Evolutionary conservation across 2,329 filamentous ascomycete genomes (phyloP), one percentile per base, ranked within the genome.

Genomic region (Aspergillus sp.): DNA sequence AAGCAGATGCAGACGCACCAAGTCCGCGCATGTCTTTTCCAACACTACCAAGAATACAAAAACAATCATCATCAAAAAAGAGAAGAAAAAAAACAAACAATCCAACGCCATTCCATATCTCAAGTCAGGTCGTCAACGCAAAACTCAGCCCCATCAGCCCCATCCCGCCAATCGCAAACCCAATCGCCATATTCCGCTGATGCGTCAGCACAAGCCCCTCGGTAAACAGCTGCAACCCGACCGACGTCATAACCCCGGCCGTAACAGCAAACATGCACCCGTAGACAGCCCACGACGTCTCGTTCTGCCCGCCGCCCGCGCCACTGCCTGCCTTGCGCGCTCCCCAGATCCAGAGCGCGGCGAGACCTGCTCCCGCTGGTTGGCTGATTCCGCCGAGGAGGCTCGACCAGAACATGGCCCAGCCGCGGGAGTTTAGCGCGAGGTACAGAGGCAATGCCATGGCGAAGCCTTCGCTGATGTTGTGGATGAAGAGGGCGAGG

Each of bases 391-490:
- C 95, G 11, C 95, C 95, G 0, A 99, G 82, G 0, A 97, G 75
- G 9, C 91, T 89, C 4, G 91, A 89, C 88, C 92, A 96, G 62
- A 91, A 78, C 80, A 98, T 95, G 19, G 95, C 94, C 69, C 89
- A 90, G 73, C 87, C 81, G 50, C 93, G 89, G 61, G 89, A 94
- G 64, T 89, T 86, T 34, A 97, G 86, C 1, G 95, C 95, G 71
- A 99, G 91, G 77, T 96, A 99, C 0, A 99, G 83, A 0, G 95
- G 95, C 0, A 99, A 81, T 0, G 93, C 92, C 85, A 99, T 90
- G 64, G 93, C 92, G 74, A 98, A 98, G 1, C 95, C 95, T 80
- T 99, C 95, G 30, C 92, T 93, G 71, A 99, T 96, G 79, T 98
- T 99, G 83, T 99, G 95, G 62, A 99, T 94, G 74, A 97, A 97